Evolutionary conservation across 805 yeast genomes (phyloP).

Genomic region (Yarrowia yakushimensis): DNA sequence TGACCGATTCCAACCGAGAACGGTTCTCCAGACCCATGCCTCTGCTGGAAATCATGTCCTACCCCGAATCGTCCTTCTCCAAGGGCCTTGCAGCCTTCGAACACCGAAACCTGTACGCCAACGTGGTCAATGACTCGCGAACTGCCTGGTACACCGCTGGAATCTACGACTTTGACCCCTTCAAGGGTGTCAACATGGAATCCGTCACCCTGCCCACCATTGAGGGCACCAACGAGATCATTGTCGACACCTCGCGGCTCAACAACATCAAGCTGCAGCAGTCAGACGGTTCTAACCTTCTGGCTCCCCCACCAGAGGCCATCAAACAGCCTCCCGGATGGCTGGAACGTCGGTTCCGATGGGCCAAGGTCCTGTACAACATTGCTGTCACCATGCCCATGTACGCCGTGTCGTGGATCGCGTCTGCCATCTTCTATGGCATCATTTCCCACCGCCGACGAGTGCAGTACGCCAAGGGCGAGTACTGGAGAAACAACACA

Average conservation of each 20-base stretch:
- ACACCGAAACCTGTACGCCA: conserved; percentile 61
- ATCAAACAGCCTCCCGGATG: conserved; percentile 25
- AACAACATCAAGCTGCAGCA: conserved; percentile 11
- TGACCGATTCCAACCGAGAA: conserved; percentile 28
- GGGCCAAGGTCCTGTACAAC: conserved; percentile 25
- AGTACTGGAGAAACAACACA: conserved; percentile 20
- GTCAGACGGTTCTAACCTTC: conserved; percentile 3
- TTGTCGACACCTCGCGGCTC: conserved; percentile 12
- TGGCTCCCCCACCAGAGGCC: conserved; percentile 1
- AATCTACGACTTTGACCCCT: conserved; percentile 23
- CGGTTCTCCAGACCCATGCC: conserved; percentile 42
- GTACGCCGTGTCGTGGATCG: conserved; percentile 40
- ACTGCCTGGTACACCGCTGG: conserved; percentile 80
- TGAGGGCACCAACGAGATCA: conserved; percentile 3
- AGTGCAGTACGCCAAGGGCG: conserved; percentile 14
- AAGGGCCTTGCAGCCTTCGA: conserved; percentile 54
- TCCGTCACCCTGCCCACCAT: conserved; percentile 4
- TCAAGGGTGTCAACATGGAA: conserved; percentile 15
- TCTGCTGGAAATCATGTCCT: conserved; percentile 62
- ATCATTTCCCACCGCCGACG: conserved; percentile 17
- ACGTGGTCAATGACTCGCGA: conserved; percentile 73
- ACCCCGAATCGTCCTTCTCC: conserved; percentile 55
- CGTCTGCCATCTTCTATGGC: conserved; percentile 41
- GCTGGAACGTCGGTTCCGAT: conserved; percentile 25
- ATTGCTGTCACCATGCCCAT: conserved; percentile 24